A percentile compares a stretch with the other conserved stretches of the same genome.
Evolutionary conservation across 768 basidiomycete species (phyloP).

Genomic region (Fibroporia radiculosa): DNA sequence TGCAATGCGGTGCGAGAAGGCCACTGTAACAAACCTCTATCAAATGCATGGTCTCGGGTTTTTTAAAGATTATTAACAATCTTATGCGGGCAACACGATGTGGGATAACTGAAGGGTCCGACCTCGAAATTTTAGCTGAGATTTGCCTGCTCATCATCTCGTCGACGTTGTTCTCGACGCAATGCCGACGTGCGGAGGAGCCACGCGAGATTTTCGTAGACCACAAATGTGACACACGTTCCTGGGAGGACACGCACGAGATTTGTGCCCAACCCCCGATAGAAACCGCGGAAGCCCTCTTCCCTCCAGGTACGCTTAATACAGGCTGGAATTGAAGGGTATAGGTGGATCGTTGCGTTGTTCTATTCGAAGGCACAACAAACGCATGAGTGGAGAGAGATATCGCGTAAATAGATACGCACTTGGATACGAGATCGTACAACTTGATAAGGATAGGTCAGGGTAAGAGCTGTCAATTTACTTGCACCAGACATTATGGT

Average conservation of each 20-base stretch:
- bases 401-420: constrained; percentile 13
- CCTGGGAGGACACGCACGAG: constrained; percentile 92
- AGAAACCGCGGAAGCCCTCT: constrained; percentile 83
- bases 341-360: constrained; percentile 54
- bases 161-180: constrained; percentile 36
- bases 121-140: not conserved
- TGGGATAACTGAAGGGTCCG: too few species aligned
- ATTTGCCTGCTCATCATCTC: not conserved
- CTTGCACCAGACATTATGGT: constrained; percentile 88
- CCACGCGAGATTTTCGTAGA: constrained; percentile 92
- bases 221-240: constrained; percentile 96
- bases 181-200: constrained; percentile 59
- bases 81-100: too few species aligned
- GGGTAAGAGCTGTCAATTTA: constrained; percentile 73
- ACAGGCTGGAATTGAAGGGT: constrained; percentile 79
- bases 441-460: constrained; percentile 98
- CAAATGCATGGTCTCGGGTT: too few species aligned
- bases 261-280: constrained; percentile 92
- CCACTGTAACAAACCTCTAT: too few species aligned
- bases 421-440: constrained; percentile 92
- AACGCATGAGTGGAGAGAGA: not conserved
- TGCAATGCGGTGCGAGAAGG: too few species aligned
- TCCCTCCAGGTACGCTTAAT: constrained; percentile 73
- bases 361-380: constrained; percentile 35
- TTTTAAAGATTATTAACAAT: too few species aligned